Base-by-base conservation (phyloP, 2,329 filamentous ascomycete genomes). In the Domatiomyces globalis region DNA sequence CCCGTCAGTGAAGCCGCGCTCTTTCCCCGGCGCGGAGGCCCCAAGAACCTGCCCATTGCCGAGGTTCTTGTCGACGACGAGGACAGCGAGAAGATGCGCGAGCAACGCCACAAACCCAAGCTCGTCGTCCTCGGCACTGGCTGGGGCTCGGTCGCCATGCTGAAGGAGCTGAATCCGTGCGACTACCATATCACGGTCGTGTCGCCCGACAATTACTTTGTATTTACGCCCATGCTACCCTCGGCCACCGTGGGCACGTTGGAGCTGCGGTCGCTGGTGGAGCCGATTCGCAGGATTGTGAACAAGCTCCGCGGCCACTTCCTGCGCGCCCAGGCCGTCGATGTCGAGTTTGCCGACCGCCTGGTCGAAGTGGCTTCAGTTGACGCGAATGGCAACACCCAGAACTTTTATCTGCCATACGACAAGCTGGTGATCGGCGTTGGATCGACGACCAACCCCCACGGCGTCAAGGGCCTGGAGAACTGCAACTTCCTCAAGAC, bases 151-250 rank as follows among this genome's bases (percentile, higher is more conserved):
- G 85, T 98, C 54, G 87, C 90, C 4, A 72, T 98, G 53, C 71
- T 98, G 60, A 98, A 98, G 71, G 84, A 87, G 56, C 70, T 98
- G 56, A 85, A 90, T 56, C 83, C 88, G 0, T 87, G 89, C 10
- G 87, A 95, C 61, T 98, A 95, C 65, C 89, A 98, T 67, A 83
- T 98, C 59, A 96, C 90, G 4, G 84, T 98, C 42, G 84, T 98
- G 44, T 94, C 88, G 10, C 90, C 92, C 0, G 85, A 85, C 36
- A 96, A 96, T 63, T 95, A 96, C 71, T 98, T 98, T 70, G 72
- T 98, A 29, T 98, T 98, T 68, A 98, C 92, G 1, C 92, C 92
- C 0, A 96, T 98, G 89, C 75, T 98, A 44, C 92, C 92, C 1
- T 95, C 88, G 33, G 94, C 92, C 6, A 98, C 94, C 0, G 92